Base-by-base conservation (phyloP, 2,329 filamentous ascomycete species). In the Colletotrichum tofieldiae region DNA sequence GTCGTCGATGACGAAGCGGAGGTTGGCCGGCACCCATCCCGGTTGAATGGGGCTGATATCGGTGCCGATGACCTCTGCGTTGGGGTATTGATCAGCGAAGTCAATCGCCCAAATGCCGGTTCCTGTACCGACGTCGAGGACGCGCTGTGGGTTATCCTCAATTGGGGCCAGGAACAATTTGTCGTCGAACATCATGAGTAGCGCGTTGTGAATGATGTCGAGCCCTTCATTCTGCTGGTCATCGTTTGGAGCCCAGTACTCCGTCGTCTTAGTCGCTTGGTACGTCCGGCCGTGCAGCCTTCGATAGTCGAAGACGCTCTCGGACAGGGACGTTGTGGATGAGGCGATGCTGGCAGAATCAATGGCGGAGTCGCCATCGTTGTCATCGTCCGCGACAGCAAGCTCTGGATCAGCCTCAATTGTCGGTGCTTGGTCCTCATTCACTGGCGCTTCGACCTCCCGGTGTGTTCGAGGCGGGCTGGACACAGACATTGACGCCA, bases 1-100 rank as follows among this genome's bases (percentile, higher is more conserved):
- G 75, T 92, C 88, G 77, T 91, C 89, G 59, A 91, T 85, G 67
- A 89, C 83, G 73, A 91, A 92, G 72, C 87, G 85, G 47, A 90
- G 86, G 73, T 91, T 92, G 60, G 84, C 82, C 2, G 89, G 88
- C 0, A 91, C 85, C 81, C 87, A 87, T 41, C 79, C 80, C 0
- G 88, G 88, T 76, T 90, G 88, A 11, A 89, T 88, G 0, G 88
- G 87, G 12, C 86, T 88, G 20, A 90, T 84, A 75, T 91, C 88
- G 2, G 86, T 88, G 47, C 88, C 89, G 43, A 84, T 82, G 1
- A 80, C 85, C 79, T 77, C 81, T 63, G 78, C 84, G 72, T 81
- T 76, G 12, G 86, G 86, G 49, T 84, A 85, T 3, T 83, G 71
- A 65, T 87, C 78, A 74, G 82, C 79, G 63, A 82, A 78, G 72